Evolutionary conservation across 306 rosid species (phyloP).

Genomic region (Rosa rugosa): DNA sequence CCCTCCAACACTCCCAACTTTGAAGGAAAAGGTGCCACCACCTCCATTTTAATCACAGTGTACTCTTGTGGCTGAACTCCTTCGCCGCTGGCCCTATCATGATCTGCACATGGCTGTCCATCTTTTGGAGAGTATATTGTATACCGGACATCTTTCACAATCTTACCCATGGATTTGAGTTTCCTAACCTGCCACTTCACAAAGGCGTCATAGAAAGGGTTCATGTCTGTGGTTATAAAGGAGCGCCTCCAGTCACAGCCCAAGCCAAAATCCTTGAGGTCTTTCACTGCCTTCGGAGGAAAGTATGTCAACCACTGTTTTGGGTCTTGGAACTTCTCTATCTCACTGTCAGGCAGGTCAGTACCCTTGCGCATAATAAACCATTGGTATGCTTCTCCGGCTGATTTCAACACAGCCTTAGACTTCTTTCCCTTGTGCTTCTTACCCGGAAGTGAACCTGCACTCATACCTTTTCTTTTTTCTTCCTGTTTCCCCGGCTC

Average conservation of each 20-base stretch:
- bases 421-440: conserved; percentile 89
- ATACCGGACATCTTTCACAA: conserved; percentile 91
- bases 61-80: conserved; percentile 98
- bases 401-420: conserved; percentile 65
- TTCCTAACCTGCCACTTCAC: conserved; percentile 97
- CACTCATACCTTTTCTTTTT: conserved; percentile 35
- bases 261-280: conserved; percentile 72
- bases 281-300: conserved; percentile 89
- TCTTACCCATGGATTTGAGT: conserved; percentile 74
- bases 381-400: conserved; percentile 82
- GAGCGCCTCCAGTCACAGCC: conserved; percentile 52
- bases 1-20: conserved; percentile 69
- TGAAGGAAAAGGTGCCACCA: conserved; percentile 60
- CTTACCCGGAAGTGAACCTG: conserved; percentile 52
- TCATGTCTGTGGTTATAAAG: conserved; percentile 76
- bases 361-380: conserved; percentile 76
- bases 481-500: conserved; percentile 36
- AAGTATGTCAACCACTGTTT: conserved; percentile 79
- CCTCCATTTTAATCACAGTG: conserved; percentile 87
- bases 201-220: conserved; percentile 76
- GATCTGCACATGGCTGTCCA: conserved; percentile 98
- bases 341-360: conserved; percentile 75
- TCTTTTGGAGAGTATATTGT: conserved; percentile 81
- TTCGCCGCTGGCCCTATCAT: conserved; percentile 88
- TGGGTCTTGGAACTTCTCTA: conserved; percentile 74